phyloP scores from a whole-genome alignment of 2,329 filamentous ascomycete genomes.

The Cladosporium sp. region DNA sequence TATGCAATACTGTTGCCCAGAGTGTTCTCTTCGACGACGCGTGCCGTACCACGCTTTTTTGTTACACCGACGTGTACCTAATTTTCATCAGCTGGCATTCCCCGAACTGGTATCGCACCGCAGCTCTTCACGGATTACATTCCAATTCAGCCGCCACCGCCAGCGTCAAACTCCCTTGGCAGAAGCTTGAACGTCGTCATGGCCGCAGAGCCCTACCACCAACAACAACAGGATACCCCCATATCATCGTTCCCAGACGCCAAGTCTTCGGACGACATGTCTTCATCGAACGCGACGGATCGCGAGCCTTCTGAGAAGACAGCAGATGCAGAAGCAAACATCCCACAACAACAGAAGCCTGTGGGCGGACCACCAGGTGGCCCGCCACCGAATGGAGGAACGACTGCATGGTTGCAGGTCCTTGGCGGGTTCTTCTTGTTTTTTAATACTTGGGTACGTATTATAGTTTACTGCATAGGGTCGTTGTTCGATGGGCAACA shows the following conservation, averaged over 20 bases:
- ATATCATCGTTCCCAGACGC: background rate
- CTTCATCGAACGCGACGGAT: conserved; percentile 6
- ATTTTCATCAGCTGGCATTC: background rate
- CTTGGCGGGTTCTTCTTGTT: conserved; percentile 49
- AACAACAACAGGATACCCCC: background rate
- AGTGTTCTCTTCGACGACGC: background rate
- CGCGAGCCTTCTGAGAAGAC: conserved; percentile 10
- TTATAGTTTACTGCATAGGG: background rate
- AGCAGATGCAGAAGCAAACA: conserved; percentile 16
- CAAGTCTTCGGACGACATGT: conserved; percentile 16
- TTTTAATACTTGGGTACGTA: conserved; percentile 49
- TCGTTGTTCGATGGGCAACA: background rate
- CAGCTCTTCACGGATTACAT: background rate
- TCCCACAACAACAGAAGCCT: conserved; percentile 16
- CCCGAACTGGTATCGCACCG: background rate
- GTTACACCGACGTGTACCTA: background rate
- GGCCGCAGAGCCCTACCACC: conserved; percentile 4
- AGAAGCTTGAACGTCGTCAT: conserved; percentile 12
- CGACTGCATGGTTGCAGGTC: conserved; percentile 51
- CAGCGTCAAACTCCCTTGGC: conserved; percentile 9
- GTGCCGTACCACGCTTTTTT: background rate
- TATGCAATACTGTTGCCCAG: background rate
- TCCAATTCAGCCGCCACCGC: background rate
- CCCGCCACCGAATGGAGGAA: conserved; percentile 45
- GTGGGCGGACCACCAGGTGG: conserved; percentile 31